Evolutionary conservation across 345 rosid genomes (phyloP).

Genomic region (Lenwebbia sp.): DNA sequence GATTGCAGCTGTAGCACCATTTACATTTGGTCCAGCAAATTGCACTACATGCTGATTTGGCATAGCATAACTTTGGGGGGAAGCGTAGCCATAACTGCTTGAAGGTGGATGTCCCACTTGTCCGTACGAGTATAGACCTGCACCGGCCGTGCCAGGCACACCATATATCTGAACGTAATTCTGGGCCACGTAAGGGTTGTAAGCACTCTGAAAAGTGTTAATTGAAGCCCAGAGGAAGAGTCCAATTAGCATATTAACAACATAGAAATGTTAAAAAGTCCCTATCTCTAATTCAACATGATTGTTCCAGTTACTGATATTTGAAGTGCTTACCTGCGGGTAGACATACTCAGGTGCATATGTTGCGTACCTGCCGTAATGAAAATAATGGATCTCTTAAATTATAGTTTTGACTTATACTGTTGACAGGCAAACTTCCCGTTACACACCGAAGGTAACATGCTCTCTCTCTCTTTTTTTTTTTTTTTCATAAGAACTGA

Average conservation of each 20-base stretch:
- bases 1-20: slow-evolving; percentile 15
- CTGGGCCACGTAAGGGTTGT: slow-evolving; percentile 18
- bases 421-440: not conserved
- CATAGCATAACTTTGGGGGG: slow-evolving; percentile 2
- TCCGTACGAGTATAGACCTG: slow-evolving; percentile 13
- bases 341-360: slow-evolving; percentile 18
- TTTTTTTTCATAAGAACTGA: not conserved
- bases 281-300: not conserved
- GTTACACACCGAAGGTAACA: not conserved
- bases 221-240: not conserved
- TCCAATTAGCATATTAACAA: not conserved
- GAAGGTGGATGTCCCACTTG: slow-evolving; percentile 12
- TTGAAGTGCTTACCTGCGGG: slow-evolving; percentile 15
- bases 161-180: slow-evolving; percentile 19
- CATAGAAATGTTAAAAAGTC: not conserved
- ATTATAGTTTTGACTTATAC: not conserved
- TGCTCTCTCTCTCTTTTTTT: not conserved
- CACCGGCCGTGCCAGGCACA: slow-evolving; percentile 3
- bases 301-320: not conserved
- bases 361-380: slow-evolving; percentile 14
- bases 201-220: slow-evolving; percentile 9
- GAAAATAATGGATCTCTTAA: not conserved
- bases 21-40: slow-evolving; percentile 9
- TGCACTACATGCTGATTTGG: slow-evolving; percentile 15
- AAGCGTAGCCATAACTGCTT: slow-evolving; percentile 6